These are phyloP conservation scores for Mycosarcoma mackinlayi DNA, from an alignment of 1,284 basidiomycete species.

Conservation along the genomic window DNA sequence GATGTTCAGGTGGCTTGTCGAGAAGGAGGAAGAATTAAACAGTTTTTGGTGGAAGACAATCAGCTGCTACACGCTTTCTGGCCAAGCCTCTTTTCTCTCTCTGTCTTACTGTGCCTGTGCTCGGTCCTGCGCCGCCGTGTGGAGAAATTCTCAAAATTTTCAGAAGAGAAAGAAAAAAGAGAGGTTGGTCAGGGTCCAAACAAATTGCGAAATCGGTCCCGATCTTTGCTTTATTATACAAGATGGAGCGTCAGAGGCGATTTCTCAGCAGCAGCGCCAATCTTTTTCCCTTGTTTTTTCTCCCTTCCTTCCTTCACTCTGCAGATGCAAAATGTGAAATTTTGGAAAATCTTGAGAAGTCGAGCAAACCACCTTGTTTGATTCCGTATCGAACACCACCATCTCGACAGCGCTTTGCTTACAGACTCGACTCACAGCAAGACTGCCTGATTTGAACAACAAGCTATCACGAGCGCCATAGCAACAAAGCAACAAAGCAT, in stretches of 20 bases:
- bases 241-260: too few species aligned
- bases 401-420: background rate
- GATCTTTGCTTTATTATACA: slow-evolving; percentile 21
- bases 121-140: slow-evolving; percentile 12
- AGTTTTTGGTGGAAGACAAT: too few species aligned
- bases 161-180: slow-evolving; percentile 8
- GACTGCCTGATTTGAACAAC: too few species aligned
- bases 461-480: too few species aligned
- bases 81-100: too few species aligned
- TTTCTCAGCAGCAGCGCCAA: background rate
- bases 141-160: slow-evolving; percentile 36
- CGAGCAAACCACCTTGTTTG: slow-evolving; percentile 1
- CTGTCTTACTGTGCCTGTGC: slow-evolving; percentile 1
- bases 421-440: too few species aligned
- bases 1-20: background rate
- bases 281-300: slow-evolving; percentile 9
- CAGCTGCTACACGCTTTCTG: too few species aligned
- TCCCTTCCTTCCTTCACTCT: slow-evolving; percentile 4
- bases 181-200: slow-evolving; percentile 22
- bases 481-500: too few species aligned
- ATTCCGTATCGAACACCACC: background rate
- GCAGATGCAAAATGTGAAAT: slow-evolving; percentile 9
- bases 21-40: too few species aligned
- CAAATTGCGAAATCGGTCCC: slow-evolving; percentile 19
- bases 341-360: slow-evolving; percentile 9